Evolutionary conservation across 2,329 filamentous ascomycete genomes (phyloP), one percentile per base, ranked within the genome.

Genomic region (Orbilia brochopaga): DNA sequence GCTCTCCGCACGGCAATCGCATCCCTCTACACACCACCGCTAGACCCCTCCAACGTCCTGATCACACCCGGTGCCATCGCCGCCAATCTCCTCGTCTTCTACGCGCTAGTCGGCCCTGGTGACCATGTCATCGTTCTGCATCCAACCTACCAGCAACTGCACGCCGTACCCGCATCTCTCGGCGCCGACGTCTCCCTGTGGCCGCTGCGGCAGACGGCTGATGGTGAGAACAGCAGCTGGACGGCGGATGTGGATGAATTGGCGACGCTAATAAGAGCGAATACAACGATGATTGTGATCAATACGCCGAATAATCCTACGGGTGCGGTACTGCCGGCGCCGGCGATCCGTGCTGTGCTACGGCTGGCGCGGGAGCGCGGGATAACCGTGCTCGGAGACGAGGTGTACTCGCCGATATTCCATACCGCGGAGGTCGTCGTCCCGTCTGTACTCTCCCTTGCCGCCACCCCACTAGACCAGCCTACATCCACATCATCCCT

Each of bases 41-140:
- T 86, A 10, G 79, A 83, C 17, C 80, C 78, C 0, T 86, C 91
- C 15, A 87, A 89, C 76, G 83, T 96, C 51, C 79, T 95, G 59
- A 87, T 93, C 67, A 91, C 90, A 0, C 86, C 88, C 30, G 92
- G 92, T 8, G 91, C 90, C 13, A 95, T 95, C 56, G 84, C 86
- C 4, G 91, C 91, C n/a, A 96, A 96, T 77, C 90, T 91, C 75
- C 80, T 94, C n/a, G 81, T 87, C 1, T 84, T 94, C 6, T 92
- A 92, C 78, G 83, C 88, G 0, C 82, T 94, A 5, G 78, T 94
- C 1, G 85, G 86, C 0, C 85, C 87, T 0, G 89, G 87, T 0
- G 90, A 96, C 77, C 91, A 96, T 82, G 89, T 93, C 52, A 85
- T 96, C 67, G 94, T 90, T 77, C 89, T 94, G 66, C 90, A 92